Evolutionary conservation across 345 rosid species (phyloP), one percentile per base, ranked within the genome.

Genomic region (Dovyalis caffra): DNA sequence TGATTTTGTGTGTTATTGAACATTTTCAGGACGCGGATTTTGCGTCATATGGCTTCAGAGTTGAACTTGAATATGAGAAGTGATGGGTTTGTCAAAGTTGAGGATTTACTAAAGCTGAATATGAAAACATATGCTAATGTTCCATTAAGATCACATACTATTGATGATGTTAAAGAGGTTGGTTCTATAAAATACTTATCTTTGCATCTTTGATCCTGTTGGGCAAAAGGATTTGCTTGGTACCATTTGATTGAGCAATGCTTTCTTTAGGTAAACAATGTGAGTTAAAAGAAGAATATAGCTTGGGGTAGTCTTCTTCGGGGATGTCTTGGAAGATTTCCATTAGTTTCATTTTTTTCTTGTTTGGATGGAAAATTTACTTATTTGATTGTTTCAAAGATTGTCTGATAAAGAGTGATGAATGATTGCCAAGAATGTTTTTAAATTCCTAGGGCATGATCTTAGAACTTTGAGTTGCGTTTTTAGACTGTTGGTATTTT

Each of bases 91-190:
- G 93, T 91, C 76, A 91, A 83, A 82, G 96, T 90, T 77, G 81
- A 83, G 65, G 99, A 92, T 70, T 81, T 95, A 20, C 86, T 92
- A 47, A 80, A 81, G 80, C 85, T 95, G 63, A 85, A 91, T 69
- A 35, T 91, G 83, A 95, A 89, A 85, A 90, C 98, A 8, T 77
- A 79, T 14, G 97, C 96, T 49, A 81, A 90, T 64, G 8, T 89
- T 72, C 94, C 90, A 8, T 74, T 95, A 73, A 86, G 83, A 37
- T 87, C 89, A 5, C 98, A 92, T 77, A 87, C 91, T 0, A 65
- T 85, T 80, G 97, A 92, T 79, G 97, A 92, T 6, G 78, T 94
- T 75, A 88, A 66, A 81, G 97, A 92, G 97, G 99, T 92, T 63
- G 14, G 80, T 80, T 78, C 51, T 8, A 18, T 31, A 2, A n/a